Evolutionary conservation across 2,329 filamentous ascomycete genomes (phyloP).

Genomic region (Cytospora piceae): DNA sequence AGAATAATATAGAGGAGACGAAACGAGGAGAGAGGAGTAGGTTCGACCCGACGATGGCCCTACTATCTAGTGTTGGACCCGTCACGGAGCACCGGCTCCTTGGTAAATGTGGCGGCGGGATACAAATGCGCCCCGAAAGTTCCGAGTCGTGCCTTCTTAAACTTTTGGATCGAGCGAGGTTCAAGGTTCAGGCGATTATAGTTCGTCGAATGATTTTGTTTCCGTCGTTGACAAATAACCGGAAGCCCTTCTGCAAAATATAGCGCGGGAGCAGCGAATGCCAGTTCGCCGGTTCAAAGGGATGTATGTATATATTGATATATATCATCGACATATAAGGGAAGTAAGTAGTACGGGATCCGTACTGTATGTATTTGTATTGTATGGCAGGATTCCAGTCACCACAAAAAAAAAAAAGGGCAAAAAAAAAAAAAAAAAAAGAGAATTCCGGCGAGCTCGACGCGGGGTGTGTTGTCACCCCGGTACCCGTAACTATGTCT

Average conservation of each 20-base stretch:
- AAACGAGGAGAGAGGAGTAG: conserved; percentile 1
- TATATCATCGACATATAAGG: no score
- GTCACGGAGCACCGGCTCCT: not conserved
- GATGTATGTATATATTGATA: not conserved
- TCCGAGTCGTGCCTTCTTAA: not conserved
- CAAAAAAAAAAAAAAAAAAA: not conserved
- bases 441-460: not conserved
- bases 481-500: not conserved
- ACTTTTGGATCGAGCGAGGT: not conserved
- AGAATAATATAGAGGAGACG: not conserved
- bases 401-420: not conserved
- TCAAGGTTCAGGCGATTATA: not conserved
- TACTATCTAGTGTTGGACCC: conserved; percentile 6
- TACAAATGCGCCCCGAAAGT: not conserved
- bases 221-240: no score
- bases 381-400: not conserved
- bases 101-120: not conserved
- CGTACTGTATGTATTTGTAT: not conserved
- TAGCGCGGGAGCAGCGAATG: not conserved
- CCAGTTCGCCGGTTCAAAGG: not conserved
- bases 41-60: conserved; percentile 7
- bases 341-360: no score
- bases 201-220: no score
- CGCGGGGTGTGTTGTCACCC: not conserved
- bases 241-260: not conserved